These are phyloP conservation scores for Eucalyptus tenuipes DNA, from an alignment of 345 rosid genomes.

Conservation along the genomic window DNA sequence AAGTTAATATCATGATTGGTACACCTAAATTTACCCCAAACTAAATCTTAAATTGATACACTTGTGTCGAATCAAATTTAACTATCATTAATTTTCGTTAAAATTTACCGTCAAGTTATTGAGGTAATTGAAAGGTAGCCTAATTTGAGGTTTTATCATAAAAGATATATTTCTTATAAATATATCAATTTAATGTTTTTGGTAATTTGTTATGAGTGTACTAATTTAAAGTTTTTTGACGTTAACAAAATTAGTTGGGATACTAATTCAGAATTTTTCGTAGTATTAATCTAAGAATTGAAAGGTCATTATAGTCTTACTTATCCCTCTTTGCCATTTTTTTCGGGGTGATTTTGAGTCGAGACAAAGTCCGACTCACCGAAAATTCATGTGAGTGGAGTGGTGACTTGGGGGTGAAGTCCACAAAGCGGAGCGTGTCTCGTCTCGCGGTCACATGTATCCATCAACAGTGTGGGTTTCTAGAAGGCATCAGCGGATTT, in stretches of 20 bases:
- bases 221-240: fast-evolving
- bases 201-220: fast-evolving
- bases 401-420: neutral
- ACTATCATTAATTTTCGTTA: fast-evolving
- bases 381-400: neutral
- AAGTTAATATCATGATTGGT: too few relatives aligned
- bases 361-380: neutral
- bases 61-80: too few relatives aligned
- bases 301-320: too few relatives aligned
- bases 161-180: fast-evolving
- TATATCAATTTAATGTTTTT: too few relatives aligned
- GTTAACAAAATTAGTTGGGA: too few relatives aligned
- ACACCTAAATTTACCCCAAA: too few relatives aligned
- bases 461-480: neutral
- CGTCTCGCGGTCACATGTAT: neutral
- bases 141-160: too few relatives aligned
- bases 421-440: neutral
- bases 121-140: too few relatives aligned
- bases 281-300: too few relatives aligned
- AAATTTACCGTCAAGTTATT: too few relatives aligned
- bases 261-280: fast-evolving
- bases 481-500: neutral
- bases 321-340: too few relatives aligned
- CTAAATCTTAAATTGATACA: fast-evolving
- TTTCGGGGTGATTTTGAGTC: neutral